phyloP scores from a whole-genome alignment of 2,329 filamentous ascomycete species.

The Aureobasidium uvarum region DNA sequence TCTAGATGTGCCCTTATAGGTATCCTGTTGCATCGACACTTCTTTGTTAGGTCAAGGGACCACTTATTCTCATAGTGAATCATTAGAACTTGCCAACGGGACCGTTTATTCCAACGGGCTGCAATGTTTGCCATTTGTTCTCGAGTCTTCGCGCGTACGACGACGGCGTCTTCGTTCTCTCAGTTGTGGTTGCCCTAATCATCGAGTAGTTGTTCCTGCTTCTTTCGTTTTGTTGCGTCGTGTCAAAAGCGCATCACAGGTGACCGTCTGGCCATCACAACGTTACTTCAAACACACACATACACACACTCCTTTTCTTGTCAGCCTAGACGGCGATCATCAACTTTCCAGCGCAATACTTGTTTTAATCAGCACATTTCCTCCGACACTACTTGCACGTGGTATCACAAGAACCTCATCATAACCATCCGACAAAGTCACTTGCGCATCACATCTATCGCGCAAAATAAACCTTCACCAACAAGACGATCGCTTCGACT shows the following conservation, averaged over 20 bases:
- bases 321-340: conserved; percentile 19
- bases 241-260: not conserved
- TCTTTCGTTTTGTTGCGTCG: not conserved
- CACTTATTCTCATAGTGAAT: conserved; percentile 7
- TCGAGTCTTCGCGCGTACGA: conserved; percentile 2
- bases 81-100: conserved; percentile 18
- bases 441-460: conserved; percentile 5
- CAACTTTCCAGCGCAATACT: not conserved
- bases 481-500: not conserved
- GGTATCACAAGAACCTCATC: not conserved
- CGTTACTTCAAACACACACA: not conserved
- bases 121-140: conserved; percentile 1
- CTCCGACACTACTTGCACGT: not conserved
- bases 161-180: conserved; percentile 6
- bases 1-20: conserved; percentile 4
- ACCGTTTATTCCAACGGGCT: conserved; percentile 12
- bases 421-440: not conserved
- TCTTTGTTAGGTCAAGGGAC: conserved; percentile 18
- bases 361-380: conserved; percentile 3
- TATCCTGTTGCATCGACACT: not conserved
- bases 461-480: not conserved
- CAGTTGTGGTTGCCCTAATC: conserved; percentile 14
- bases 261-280: not conserved
- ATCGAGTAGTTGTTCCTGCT: not conserved
- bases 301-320: not conserved